phyloP scores from a whole-genome alignment of 306 rosid genomes.

The Alnus rubra region DNA sequence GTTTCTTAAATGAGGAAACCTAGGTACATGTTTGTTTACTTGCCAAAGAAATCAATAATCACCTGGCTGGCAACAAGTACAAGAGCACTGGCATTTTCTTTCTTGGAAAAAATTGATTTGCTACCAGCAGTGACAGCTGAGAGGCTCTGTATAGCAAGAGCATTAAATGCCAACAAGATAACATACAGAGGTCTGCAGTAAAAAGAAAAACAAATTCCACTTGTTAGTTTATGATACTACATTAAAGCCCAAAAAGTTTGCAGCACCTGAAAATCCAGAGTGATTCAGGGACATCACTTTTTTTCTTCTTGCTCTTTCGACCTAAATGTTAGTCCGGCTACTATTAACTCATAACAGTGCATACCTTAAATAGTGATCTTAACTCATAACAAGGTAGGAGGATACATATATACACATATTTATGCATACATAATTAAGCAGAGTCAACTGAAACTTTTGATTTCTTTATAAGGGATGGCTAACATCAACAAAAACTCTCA shows the following conservation, averaged over 20 bases:
- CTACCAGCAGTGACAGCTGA: slow-evolving; percentile 61
- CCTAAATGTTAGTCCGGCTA: no score
- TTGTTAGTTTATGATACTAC: slow-evolving; percentile 19
- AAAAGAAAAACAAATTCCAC: slow-evolving; percentile 20
- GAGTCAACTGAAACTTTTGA: not conserved
- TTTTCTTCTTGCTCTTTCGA: no score
- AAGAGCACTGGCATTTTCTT: slow-evolving; percentile 66
- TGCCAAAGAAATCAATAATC: slow-evolving; percentile 1
- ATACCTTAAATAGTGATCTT: no score
- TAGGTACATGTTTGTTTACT: not conserved
- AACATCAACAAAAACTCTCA: not conserved
- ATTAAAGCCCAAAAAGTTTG: slow-evolving; percentile 16
- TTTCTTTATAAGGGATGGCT: slow-evolving; percentile 11
- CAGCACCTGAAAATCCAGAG: not conserved
- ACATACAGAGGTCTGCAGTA: slow-evolving; percentile 76
- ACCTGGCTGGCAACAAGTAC: slow-evolving; percentile 88
- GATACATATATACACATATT: not conserved
- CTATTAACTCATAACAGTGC: no score
- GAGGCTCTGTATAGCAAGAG: slow-evolving; percentile 44
- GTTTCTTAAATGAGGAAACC: not conserved
- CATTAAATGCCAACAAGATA: slow-evolving; percentile 60
- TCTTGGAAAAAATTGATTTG: slow-evolving; percentile 56
- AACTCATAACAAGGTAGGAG: not conserved
- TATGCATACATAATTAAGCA: not conserved
- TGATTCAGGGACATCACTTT: no score